These are phyloP conservation scores for Selaginella tamariscina DNA, from an alignment of 75 land plant species.

Conservation along the genomic window DNA sequence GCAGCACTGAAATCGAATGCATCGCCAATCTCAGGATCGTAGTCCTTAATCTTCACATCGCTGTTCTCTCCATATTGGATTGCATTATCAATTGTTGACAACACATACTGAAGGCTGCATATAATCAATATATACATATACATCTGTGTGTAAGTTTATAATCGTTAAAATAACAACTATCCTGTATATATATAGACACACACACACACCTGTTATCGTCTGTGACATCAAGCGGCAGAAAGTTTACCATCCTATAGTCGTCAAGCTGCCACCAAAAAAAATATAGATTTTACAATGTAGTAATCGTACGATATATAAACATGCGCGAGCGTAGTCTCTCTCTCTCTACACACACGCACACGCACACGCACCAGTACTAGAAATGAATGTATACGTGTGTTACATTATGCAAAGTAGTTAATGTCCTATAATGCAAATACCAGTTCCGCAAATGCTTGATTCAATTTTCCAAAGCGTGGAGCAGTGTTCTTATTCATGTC, in stretches of 20 bases:
- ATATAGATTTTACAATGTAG: neutral
- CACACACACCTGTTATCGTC: conserved; percentile 92
- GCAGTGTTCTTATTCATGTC: conserved; percentile 79
- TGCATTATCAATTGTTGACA: conserved; percentile 69
- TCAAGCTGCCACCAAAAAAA: conserved; percentile 45
- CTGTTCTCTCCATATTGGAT: conserved; percentile 96
- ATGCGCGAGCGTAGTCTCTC: neutral
- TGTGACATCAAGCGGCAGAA: conserved; percentile 82
- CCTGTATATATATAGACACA: no score
- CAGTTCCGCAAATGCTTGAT: conserved; percentile 75
- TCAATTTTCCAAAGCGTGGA: conserved; percentile 68
- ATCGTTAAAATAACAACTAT: no score
- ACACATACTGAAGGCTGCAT: conserved; percentile 77
- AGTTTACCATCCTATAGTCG: conserved; percentile 91
- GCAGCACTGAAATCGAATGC: no score
- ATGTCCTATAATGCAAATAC: conserved; percentile 30
- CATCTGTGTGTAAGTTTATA: no score
- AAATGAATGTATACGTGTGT: neutral
- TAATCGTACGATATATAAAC: neutral
- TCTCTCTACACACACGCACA: no score
- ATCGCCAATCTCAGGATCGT: conserved; percentile 55
- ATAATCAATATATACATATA: no score
- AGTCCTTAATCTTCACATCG: conserved; percentile 85
- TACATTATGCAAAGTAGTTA: neutral
- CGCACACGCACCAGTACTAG: neutral